Percentiles rank a stretch among this genome's conserved stretches.
phyloP scores from a whole-genome alignment of 768 basidiomycete species.

The Leccinum arenicola region DNA sequence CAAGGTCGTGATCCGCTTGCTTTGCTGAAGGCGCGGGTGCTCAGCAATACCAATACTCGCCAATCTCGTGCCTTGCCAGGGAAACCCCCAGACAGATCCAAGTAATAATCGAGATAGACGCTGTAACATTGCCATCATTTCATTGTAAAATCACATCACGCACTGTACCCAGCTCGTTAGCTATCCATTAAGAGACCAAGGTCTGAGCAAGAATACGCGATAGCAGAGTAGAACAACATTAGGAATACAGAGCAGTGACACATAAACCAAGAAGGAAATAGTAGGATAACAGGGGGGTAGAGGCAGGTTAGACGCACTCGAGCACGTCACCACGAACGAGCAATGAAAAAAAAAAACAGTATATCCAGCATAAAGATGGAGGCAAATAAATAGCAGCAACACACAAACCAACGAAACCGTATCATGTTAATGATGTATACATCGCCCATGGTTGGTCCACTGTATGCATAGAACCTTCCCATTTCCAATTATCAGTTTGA shows the following conservation, averaged over 20 bases:
- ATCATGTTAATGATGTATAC: constrained; percentile 35
- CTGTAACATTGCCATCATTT: constrained; percentile 1
- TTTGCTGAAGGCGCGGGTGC: constrained; percentile 52
- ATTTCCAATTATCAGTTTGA: constrained; percentile 59
- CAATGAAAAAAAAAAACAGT: constrained; percentile 25
- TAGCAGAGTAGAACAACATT: constrained; percentile 62
- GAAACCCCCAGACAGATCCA: constrained; percentile 24
- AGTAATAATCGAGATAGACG: constrained; percentile 14
- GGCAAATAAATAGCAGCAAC: constrained; percentile 40
- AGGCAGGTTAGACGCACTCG: constrained; percentile 29
- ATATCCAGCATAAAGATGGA: constrained; percentile 44
- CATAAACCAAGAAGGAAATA: constrained; percentile 42
- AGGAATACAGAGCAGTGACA: constrained; percentile 49
- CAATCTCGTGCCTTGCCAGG: constrained; percentile 25
- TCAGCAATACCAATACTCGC: constrained; percentile 60
- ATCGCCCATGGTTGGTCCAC: constrained; percentile 75
- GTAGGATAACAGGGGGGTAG: constrained; percentile 36
- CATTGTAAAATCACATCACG: constrained; percentile 16
- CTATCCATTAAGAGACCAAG: constrained; percentile 32
- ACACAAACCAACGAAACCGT: constrained; percentile 25
- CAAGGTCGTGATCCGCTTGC: constrained; percentile 33
- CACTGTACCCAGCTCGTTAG: constrained; percentile 11
- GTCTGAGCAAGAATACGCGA: constrained; percentile 44
- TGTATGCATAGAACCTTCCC: constrained; percentile 64
- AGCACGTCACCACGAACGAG: constrained; percentile 29